These are phyloP conservation scores for Fusarium duplospermum DNA, from an alignment of 2,329 filamentous ascomycete species.

Conservation along the genomic window DNA sequence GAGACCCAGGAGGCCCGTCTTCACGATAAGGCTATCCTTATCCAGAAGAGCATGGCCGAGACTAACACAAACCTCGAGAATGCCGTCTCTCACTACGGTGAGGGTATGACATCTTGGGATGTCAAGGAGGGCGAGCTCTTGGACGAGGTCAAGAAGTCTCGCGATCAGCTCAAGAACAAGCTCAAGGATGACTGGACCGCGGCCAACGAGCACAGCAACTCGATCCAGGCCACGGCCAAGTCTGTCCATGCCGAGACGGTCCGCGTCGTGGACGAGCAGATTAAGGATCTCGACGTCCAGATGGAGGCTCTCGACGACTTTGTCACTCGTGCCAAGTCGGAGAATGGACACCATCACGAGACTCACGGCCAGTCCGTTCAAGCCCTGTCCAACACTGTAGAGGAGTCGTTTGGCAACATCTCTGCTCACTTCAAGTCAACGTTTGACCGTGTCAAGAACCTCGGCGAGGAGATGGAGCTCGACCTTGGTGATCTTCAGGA, in stretches of 20 bases:
- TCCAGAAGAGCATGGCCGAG: constrained; percentile 72
- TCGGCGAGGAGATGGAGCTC: constrained; percentile 75
- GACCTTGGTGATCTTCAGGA: constrained; percentile 69
- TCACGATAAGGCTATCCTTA: constrained; percentile 68
- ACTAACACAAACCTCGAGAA: constrained; percentile 74
- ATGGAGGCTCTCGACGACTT: constrained; percentile 93
- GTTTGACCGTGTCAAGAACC: constrained; percentile 72
- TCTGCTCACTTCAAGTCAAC: constrained; percentile 76
- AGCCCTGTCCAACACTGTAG: constrained; percentile 74
- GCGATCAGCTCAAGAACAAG: constrained; percentile 82
- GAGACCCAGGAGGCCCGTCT: constrained; percentile 80
- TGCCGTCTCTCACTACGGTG: constrained; percentile 73
- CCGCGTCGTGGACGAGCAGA: constrained; percentile 89
- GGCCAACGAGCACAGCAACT: constrained; percentile 83
- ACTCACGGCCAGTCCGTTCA: constrained; percentile 75
- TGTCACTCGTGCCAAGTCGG: constrained; percentile 81
- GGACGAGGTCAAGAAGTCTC: constrained; percentile 76
- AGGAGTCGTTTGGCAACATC: constrained; percentile 78
- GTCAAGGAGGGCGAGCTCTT: constrained; percentile 75
- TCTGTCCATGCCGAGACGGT: constrained; percentile 92
- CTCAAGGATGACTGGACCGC: constrained; percentile 88
- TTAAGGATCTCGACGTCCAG: constrained; percentile 86
- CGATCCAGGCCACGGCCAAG: constrained; percentile 84
- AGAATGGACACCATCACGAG: constrained; percentile 83
- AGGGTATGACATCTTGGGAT: constrained; percentile 81